Conservation (phyloP, 192 early-diverging fungal genomes). For the Podila verticillata region DNA sequence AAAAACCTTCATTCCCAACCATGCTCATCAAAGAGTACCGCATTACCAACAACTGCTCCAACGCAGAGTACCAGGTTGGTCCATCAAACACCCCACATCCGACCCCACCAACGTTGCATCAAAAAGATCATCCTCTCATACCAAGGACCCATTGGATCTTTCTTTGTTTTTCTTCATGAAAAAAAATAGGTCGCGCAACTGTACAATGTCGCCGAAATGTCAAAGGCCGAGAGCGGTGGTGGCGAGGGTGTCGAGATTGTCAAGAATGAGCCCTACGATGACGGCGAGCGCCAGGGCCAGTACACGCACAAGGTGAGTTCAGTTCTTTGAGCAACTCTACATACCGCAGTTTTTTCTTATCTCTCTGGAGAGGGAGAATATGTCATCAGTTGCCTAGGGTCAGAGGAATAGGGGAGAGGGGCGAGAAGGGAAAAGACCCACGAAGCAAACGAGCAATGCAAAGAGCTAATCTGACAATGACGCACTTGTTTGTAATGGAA, state of each 20-base stretch:
- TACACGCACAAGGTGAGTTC: conserved; percentile 81
- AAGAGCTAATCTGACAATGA: not conserved
- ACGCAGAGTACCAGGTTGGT: conserved; percentile 74
- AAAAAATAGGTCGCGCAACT: conserved; percentile 73
- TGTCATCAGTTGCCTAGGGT: not conserved
- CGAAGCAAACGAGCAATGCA: too few relatives aligned
- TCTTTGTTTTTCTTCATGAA: not conserved
- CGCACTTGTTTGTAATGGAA: conserved; percentile 11
- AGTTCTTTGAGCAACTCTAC: conserved; percentile 51
- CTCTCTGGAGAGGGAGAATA: not conserved
- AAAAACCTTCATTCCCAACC: conserved; percentile 6
- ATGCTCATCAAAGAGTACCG: conserved; percentile 82
- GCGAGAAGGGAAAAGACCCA: not conserved
- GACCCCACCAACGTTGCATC: not conserved
- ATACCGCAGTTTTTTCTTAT: not conserved
- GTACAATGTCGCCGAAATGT: conserved; percentile 79
- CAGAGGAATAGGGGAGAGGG: not conserved
- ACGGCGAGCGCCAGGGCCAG: conserved; percentile 78
- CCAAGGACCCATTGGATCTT: conserved; percentile 15
- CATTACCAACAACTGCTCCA: conserved; percentile 80
- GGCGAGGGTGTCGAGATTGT: conserved; percentile 85
- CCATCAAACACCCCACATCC: conserved; percentile 2
- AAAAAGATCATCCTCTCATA: conserved; percentile 14
- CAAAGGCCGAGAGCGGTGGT: conserved; percentile 79
- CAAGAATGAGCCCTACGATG: conserved; percentile 81